Conservation (phyloP, 1,284 basidiomycete species). For the Waitea zeae region DNA sequence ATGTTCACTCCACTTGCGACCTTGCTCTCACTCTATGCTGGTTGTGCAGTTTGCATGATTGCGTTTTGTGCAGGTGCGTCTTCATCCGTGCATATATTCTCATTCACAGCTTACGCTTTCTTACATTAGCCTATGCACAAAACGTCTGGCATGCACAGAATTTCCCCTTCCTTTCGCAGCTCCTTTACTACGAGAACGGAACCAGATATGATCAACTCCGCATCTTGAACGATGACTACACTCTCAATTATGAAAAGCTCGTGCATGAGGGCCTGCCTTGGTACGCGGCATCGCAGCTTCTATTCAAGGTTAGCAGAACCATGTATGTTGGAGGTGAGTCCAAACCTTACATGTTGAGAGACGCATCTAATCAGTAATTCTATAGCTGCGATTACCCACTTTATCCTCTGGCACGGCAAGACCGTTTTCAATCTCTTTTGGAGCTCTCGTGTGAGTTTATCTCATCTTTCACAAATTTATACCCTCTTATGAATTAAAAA, state of each 20-base stretch:
- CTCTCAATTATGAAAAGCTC: slow-evolving; percentile 25
- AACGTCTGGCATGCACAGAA: slow-evolving; percentile 29
- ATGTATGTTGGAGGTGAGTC: slow-evolving; percentile 1
- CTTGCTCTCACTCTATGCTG: slow-evolving; percentile 22
- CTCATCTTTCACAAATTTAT: no score
- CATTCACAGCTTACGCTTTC: slow-evolving; percentile 20
- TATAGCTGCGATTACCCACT: slow-evolving; percentile 31
- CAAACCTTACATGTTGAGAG: no score
- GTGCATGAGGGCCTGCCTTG: slow-evolving; percentile 22
- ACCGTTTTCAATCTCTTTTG: not conserved
- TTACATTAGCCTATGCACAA: slow-evolving; percentile 20
- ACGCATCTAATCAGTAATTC: no score
- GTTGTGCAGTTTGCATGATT: slow-evolving; percentile 26
- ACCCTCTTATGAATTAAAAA: no score
- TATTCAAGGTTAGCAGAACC: slow-evolving; percentile 2
- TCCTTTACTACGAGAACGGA: slow-evolving; percentile 32
- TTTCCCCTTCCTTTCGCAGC: slow-evolving; percentile 36
- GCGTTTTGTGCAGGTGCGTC: slow-evolving; percentile 7
- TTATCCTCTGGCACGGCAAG: slow-evolving; percentile 30
- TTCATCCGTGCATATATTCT: not conserved
- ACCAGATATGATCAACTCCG: slow-evolving; percentile 24
- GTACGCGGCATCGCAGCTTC: slow-evolving; percentile 10
- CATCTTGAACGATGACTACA: slow-evolving; percentile 28
- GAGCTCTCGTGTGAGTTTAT: no score
- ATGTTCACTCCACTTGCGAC: slow-evolving; percentile 4